Evolutionary conservation across 164 flowering plant species (phyloP).

Genomic region (Macadamia integrifolia): DNA sequence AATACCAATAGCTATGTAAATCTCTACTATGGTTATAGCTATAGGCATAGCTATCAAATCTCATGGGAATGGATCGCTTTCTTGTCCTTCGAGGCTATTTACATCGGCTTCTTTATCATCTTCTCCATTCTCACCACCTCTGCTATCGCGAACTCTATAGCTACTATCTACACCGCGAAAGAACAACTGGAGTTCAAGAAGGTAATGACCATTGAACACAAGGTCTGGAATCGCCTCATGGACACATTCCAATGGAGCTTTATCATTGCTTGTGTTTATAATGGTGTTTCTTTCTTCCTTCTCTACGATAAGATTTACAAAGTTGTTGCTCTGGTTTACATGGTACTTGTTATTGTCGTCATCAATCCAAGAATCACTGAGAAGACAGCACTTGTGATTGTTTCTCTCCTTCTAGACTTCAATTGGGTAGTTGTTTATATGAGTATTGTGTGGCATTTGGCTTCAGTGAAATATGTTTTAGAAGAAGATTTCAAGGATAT

Average conservation of each 20-base stretch:
- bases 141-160: constrained; percentile 44
- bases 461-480: constrained; percentile 53
- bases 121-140: constrained; percentile 37
- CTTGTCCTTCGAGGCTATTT: constrained; percentile 26
- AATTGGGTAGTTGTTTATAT: constrained; percentile 40
- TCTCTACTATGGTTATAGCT: too few species aligned
- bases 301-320: constrained; percentile 18
- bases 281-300: constrained; percentile 5
- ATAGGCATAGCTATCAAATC: constrained; percentile 7
- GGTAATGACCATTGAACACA: constrained; percentile 43
- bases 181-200: constrained; percentile 28
- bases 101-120: constrained; percentile 25
- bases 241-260: constrained; percentile 40
- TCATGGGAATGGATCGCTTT: constrained; percentile 27
- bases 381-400: not conserved
- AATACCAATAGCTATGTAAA: too few species aligned
- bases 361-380: not conserved
- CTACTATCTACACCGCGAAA: constrained; percentile 37
- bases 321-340: constrained; percentile 2
- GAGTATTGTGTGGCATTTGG: constrained; percentile 52
- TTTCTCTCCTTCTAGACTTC: constrained; percentile 12
- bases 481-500: constrained; percentile 43
- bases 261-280: not conserved
- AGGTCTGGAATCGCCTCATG: constrained; percentile 55
- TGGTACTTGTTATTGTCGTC: constrained; percentile 11